Evolutionary conservation across 768 basidiomycete genomes (phyloP).

Genomic region (Phaeotremella fagi): DNA sequence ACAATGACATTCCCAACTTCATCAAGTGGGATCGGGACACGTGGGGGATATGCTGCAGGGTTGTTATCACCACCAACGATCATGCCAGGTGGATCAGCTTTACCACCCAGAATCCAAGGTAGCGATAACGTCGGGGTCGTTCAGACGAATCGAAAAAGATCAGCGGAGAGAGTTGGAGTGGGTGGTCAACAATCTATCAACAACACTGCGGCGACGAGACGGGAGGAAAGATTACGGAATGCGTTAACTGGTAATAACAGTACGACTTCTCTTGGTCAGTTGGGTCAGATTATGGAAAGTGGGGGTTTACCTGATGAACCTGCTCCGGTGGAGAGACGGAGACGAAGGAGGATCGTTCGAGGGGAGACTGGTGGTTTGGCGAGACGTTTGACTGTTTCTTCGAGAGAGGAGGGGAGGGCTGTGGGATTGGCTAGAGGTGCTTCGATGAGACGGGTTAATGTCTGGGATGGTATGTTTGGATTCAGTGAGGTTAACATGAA

Average conservation of each 20-base stretch:
- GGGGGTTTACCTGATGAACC: constrained; percentile 6
- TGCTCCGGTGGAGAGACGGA: constrained; percentile 8
- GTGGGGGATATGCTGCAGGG: constrained; percentile 24
- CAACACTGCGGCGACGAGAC: constrained; percentile 7
- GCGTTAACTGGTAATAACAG: constrained; percentile 19
- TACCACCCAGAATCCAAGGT: constrained; percentile 23
- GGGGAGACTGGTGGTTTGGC: constrained; percentile 11
- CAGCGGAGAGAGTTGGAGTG: constrained; percentile 17
- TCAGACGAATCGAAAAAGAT: constrained; percentile 10
- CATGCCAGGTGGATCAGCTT: constrained; percentile 31
- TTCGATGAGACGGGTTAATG: constrained; percentile 40
- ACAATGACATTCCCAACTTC: neutral
- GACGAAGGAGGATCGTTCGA: constrained; percentile 27
- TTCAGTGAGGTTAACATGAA: constrained; percentile 2
- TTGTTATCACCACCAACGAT: constrained; percentile 36
- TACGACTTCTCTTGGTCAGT: constrained; percentile 26
- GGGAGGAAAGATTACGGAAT: constrained; percentile 30
- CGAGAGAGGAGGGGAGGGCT: constrained; percentile 37
- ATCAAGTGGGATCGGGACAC: neutral
- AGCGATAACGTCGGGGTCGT: neutral
- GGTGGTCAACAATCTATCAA: neutral
- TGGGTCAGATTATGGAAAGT: constrained; percentile 32
- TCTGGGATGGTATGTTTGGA: constrained; percentile 37
- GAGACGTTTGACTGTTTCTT: constrained; percentile 26
- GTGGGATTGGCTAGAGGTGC: constrained; percentile 41